Evolutionary conservation across 2,329 filamentous ascomycete genomes (phyloP), one percentile per base, ranked within the genome.

Genomic region (Pleoardoris graminearum): DNA sequence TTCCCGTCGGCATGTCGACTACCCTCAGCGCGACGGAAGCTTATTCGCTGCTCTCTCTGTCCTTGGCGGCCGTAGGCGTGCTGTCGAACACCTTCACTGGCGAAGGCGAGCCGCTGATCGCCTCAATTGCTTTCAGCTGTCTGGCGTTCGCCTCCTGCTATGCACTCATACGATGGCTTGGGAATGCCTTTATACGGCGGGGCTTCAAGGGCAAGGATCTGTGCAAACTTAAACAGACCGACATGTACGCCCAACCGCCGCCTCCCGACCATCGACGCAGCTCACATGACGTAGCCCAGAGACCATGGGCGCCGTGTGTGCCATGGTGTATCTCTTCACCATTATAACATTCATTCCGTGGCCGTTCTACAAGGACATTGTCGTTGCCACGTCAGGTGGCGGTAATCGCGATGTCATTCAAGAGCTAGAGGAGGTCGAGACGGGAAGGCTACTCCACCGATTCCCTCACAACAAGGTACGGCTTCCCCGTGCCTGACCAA

Each of bases 301-400:
- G 75, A 93, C 90, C 61, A 97, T 99, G 92, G 94, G 94, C 25
- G 90, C 91, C 52, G 84, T 99, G 22, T 95, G 90, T 70, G 94
- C 93, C 7, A 85, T 94, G 60, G 91, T 97, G 22, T 97, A 97
- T 75, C 82, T 99, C 37, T 81, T 99, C 60, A 83, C 86, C 44
- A 82, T 97, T 61, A 95, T 97, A 61, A 78, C 91, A 57, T 99
- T 99, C 73, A 91, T 97, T 53, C 94, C 94, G 0, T 96, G 97
- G 75, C 90, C 92, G 1, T 97, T 99, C 74, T 97, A 97, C 80
- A 96, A 97, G 76, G 93, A 97, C 71, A 95, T 99, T 61, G 92
- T 97, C 22, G 90, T 91, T 14, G 91, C 92, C 33, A 97, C 94
- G 17, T 96, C 91, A 60, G 94, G 92, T 58, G 92, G 91, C 58